These are phyloP conservation scores for Teratosphaeria gauchensis DNA, from an alignment of 2,329 filamentous ascomycete species.

Conservation along the genomic window DNA sequence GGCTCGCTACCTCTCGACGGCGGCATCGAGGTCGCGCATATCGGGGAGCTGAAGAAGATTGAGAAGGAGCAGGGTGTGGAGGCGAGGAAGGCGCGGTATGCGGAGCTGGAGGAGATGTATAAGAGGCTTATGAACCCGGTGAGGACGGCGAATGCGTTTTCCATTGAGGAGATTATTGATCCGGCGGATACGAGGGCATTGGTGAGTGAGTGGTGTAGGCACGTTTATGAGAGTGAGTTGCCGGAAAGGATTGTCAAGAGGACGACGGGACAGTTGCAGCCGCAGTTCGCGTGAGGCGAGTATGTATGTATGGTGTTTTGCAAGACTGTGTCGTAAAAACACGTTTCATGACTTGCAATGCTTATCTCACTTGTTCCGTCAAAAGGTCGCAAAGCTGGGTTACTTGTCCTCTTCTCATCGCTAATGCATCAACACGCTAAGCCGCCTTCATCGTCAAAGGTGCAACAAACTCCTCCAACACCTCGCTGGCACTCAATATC, in stretches of 20 bases:
- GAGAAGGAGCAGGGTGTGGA: slow-evolving; percentile 43
- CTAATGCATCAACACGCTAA: neutral
- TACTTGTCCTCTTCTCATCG: neutral
- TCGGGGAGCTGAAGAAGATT: slow-evolving; percentile 47
- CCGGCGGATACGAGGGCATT: slow-evolving; percentile 49
- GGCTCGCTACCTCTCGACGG: slow-evolving; percentile 53
- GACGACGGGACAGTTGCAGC: slow-evolving; percentile 22
- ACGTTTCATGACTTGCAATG: neutral
- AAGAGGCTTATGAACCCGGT: slow-evolving; percentile 55
- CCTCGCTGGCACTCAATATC: slow-evolving; percentile 2
- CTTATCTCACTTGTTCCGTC: neutral
- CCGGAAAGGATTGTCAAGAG: slow-evolving; percentile 39
- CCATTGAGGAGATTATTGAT: slow-evolving; percentile 56
- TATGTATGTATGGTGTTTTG: neutral
- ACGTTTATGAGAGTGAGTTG: slow-evolving; percentile 47
- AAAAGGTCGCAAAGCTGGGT: neutral
- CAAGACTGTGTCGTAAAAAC: too few species aligned
- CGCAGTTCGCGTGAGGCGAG: slow-evolving; percentile 16
- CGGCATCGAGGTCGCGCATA: slow-evolving; percentile 55
- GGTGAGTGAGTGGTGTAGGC: slow-evolving; percentile 45
- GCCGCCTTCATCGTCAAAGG: neutral
- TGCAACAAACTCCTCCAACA: slow-evolving; percentile 4
- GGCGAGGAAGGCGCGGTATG: slow-evolving; percentile 40
- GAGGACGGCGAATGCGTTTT: slow-evolving; percentile 53
- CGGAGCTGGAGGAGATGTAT: slow-evolving; percentile 52